These are phyloP conservation scores for Trypanosoma melophagium DNA, from an alignment of 208 protist species.

Conservation along the genomic window DNA sequence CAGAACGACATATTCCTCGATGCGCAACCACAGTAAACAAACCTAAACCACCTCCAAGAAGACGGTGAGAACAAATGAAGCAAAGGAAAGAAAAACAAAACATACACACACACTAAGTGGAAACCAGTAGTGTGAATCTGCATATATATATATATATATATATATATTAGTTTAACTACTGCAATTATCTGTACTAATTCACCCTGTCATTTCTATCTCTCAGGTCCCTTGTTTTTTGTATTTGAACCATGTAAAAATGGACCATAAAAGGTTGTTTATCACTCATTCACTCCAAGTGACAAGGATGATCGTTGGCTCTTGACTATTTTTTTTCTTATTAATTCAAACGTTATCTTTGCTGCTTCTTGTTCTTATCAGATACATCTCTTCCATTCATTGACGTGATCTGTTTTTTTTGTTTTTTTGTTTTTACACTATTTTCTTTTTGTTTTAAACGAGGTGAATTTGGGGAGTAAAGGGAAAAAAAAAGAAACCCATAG, in stretches of 20 bases:
- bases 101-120: neutral
- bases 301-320: neutral
- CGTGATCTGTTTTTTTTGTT: conserved; percentile 3
- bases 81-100: neutral
- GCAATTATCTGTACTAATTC: no score
- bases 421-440: conserved; percentile 18
- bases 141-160: conserved; percentile 8
- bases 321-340: neutral
- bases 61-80: conserved; percentile 24
- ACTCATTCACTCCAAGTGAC: no score
- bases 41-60: conserved; percentile 81
- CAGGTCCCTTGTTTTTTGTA: no score
- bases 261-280: no score
- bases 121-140: neutral
- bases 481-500: no score
- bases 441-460: neutral
- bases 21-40: conserved; percentile 80
- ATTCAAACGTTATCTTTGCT: neutral
- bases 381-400: neutral
- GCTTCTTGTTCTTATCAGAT: neutral
- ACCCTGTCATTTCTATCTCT: no score
- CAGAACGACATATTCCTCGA: conserved; percentile 83
- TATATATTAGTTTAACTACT: no score
- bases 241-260: no score
- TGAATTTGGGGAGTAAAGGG: no score